Evolutionary conservation across 768 basidiomycete genomes (phyloP).

Genomic region (Rickenella mellea): DNA sequence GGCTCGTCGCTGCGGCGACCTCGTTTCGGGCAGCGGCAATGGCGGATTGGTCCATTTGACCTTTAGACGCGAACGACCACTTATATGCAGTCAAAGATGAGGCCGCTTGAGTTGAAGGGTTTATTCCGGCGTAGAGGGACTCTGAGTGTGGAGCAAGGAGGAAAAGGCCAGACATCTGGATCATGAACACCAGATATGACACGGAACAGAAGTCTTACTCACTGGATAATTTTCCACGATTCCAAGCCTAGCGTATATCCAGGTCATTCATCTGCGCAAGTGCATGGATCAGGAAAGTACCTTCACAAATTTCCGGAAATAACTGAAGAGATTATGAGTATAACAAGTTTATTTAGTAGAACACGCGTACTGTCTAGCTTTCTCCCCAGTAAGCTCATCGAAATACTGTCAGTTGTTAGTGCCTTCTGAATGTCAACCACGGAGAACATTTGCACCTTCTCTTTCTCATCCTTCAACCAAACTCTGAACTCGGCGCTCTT

Average conservation of each 20-base stretch:
- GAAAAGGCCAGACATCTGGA: neutral
- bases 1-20: slow-evolving; percentile 36
- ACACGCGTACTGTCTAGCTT: slow-evolving; percentile 55
- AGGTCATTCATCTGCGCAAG: no score
- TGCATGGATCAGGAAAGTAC: slow-evolving; percentile 29
- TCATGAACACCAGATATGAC: neutral
- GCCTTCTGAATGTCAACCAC: neutral
- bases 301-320: slow-evolving; percentile 91
- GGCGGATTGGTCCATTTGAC: slow-evolving; percentile 47
- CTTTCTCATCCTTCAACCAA: slow-evolving; percentile 75
- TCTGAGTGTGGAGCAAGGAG: slow-evolving; percentile 22
- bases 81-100: slow-evolving; percentile 75
- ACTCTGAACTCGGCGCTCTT: slow-evolving; percentile 79
- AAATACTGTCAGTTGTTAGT: slow-evolving; percentile 59
- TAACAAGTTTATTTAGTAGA: slow-evolving; percentile 12
- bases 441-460: slow-evolving; percentile 31
- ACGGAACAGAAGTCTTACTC: slow-evolving; percentile 10
- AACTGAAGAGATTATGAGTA: slow-evolving; percentile 36
- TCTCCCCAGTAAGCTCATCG: slow-evolving; percentile 76
- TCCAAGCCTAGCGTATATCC: slow-evolving; percentile 55
- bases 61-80: slow-evolving; percentile 78
- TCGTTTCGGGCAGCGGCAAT: slow-evolving; percentile 51
- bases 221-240: slow-evolving; percentile 67
- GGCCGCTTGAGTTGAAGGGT: slow-evolving; percentile 42
- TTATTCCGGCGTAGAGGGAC: slow-evolving; percentile 52